Percentiles rank a stretch among this genome's conserved stretches.
Conservation (phyloP, 352 stramenopile species). For the Peronosclerospora sorghi region DNA sequence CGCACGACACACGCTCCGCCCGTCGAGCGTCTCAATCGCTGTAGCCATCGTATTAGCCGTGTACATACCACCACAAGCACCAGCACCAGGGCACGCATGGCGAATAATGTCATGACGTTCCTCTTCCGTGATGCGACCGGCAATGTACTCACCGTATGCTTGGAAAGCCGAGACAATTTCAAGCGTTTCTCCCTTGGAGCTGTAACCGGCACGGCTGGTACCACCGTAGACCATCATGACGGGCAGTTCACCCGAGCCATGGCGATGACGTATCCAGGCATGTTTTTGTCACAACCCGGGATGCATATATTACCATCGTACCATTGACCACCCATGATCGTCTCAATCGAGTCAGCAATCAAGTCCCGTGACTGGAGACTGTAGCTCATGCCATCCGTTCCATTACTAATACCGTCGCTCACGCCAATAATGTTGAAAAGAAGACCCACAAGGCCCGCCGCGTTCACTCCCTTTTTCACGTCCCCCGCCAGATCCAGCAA, state of each 20-base stretch:
- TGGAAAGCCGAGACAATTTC: constrained; percentile 98
- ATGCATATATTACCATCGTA: constrained; percentile 98
- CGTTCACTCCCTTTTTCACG: constrained; percentile 91
- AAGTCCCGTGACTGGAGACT: constrained; percentile 93
- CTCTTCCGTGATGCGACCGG: constrained; percentile 87
- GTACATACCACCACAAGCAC: constrained; percentile 98
- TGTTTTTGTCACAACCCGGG: constrained; percentile 99
- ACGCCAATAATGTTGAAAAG: constrained; percentile 98
- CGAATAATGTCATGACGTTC: constrained; percentile 90
- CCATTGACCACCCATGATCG: constrained; percentile 96
- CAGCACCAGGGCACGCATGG: constrained; percentile 90
- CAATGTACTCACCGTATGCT: constrained; percentile 92
- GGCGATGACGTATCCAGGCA: constrained; percentile 96
- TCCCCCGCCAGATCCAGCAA: constrained; percentile 91
- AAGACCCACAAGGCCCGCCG: constrained; percentile 85
- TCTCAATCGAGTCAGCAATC: constrained; percentile 99
- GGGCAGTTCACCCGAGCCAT: constrained; percentile 97
- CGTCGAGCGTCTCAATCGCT: constrained; percentile 93
- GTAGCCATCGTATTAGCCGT: constrained; percentile 99
- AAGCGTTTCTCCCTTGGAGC: constrained; percentile 75
- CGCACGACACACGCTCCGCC: no score
- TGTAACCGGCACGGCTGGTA: constrained; percentile 93
- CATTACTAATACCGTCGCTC: constrained; percentile 95
- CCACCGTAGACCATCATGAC: constrained; percentile 97
- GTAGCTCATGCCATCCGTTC: constrained; percentile 95